Conservation (phyloP, 2,329 filamentous ascomycete species). For the Dothideomycetes sp. region DNA sequence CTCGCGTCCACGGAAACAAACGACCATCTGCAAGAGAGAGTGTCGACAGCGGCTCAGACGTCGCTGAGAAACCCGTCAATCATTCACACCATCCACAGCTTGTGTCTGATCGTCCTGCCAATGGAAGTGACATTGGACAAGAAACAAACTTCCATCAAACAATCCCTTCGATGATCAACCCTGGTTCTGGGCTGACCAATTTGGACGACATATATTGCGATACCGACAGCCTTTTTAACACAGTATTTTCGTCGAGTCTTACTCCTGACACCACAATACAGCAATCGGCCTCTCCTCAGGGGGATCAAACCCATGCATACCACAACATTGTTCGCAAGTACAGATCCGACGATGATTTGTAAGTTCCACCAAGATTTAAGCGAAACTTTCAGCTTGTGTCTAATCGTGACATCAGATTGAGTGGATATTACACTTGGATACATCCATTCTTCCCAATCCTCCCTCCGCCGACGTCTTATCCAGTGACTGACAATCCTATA, state of each 20-base stretch:
- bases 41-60: neutral
- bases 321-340: constrained; percentile 3
- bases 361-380: constrained; percentile 1
- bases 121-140: neutral
- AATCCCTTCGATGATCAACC: constrained; percentile 5
- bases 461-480: constrained; percentile 28
- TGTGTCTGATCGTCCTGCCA: neutral
- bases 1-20: neutral
- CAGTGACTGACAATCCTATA: constrained; percentile 21
- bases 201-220: neutral
- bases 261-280: neutral
- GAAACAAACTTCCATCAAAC: constrained; percentile 2
- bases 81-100: neutral
- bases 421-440: constrained; percentile 43
- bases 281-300: neutral
- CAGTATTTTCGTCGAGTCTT: constrained; percentile 1
- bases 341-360: constrained; percentile 2
- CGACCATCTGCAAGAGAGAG: neutral
- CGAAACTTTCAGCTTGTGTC: neutral
- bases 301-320: neutral
- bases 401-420: constrained; percentile 23
- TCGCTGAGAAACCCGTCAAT: neutral
- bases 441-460: constrained; percentile 41
- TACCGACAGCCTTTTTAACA: constrained; percentile 4
- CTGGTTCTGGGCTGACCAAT: constrained; percentile 6